These are phyloP conservation scores for Neofusicoccum kwambonambiense DNA, from an alignment of 2,329 filamentous ascomycete genomes.

Conservation along the genomic window DNA sequence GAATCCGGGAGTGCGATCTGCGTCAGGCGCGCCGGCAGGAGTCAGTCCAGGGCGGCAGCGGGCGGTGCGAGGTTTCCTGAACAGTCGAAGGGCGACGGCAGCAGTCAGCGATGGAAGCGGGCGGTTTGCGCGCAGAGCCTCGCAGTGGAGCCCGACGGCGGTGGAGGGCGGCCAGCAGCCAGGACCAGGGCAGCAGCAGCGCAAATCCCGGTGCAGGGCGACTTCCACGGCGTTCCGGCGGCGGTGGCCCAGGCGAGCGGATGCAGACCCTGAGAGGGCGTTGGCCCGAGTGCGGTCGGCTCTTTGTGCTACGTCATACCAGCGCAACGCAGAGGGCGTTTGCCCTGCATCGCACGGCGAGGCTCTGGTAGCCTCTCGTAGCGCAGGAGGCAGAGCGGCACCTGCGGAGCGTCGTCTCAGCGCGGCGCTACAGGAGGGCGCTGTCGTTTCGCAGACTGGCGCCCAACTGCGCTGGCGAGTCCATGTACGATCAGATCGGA, in stretches of 20 bases:
- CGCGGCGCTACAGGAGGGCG: not conserved
- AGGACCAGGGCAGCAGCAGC: slow-evolving; percentile 12
- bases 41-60: not conserved
- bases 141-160: slow-evolving; percentile 10
- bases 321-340: not conserved
- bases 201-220: slow-evolving; percentile 14
- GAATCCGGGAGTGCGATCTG: slow-evolving; percentile 12
- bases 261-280: slow-evolving; percentile 10
- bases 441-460: slow-evolving; percentile 8
- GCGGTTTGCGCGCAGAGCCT: not conserved
- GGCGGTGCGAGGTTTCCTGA: not conserved
- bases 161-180: not conserved
- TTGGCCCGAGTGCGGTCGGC: slow-evolving; percentile 7
- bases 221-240: slow-evolving; percentile 16
- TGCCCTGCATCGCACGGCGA: slow-evolving; percentile 11
- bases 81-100: not conserved
- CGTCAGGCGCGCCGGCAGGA: slow-evolving; percentile 9
- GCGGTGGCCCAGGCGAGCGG: slow-evolving; percentile 15
- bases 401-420: not conserved
- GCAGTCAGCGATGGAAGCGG: not conserved
- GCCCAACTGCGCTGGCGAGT: slow-evolving; percentile 11
- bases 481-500: slow-evolving; percentile 15
- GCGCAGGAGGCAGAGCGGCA: not conserved
- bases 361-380: slow-evolving; percentile 10
- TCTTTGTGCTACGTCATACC: slow-evolving; percentile 15